A percentile compares a stretch with the other conserved stretches of the same genome.
Evolutionary conservation across 306 rosid genomes (phyloP).

Genomic region (Canavalia ensiformis): DNA sequence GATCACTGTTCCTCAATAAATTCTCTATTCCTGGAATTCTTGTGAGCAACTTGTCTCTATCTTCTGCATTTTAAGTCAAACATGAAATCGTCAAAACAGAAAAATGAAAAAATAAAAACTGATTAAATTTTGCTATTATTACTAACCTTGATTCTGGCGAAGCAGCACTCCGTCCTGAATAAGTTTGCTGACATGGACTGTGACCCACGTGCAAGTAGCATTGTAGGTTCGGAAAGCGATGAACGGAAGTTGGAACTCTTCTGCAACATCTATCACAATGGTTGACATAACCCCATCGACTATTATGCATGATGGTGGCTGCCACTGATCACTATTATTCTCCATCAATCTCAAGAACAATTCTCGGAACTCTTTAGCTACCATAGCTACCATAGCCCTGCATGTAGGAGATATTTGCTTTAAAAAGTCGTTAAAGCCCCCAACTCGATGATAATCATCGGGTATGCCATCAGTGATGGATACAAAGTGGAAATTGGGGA

Average conservation of each 20-base stretch:
- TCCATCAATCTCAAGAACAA: not conserved
- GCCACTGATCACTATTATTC: not conserved
- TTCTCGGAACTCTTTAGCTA: slow-evolving; percentile 16
- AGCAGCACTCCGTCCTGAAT: not conserved
- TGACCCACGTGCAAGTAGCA: slow-evolving; percentile 40
- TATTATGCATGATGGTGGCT: slow-evolving; percentile 1
- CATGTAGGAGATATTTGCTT: not conserved
- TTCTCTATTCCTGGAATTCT: slow-evolving; percentile 30
- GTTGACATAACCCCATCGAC: slow-evolving; percentile 29
- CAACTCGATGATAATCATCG: not conserved
- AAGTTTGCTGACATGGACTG: not conserved
- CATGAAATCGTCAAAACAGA: not conserved
- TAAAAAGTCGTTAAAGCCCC: not conserved
- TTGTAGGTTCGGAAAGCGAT: slow-evolving; percentile 33
- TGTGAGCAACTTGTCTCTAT: not conserved
- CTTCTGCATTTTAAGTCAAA: not conserved
- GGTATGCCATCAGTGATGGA: slow-evolving; percentile 29
- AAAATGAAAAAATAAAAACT: no score
- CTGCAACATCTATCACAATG: not conserved
- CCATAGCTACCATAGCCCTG: not conserved
- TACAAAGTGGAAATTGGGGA: not conserved
- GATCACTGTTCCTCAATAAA: slow-evolving; percentile 8
- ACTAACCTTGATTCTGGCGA: not conserved
- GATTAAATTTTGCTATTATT: no score
- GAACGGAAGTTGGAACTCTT: slow-evolving; percentile 10